phyloP scores from a whole-genome alignment of 352 stramenopile species.

The Sclerospora graminicola region DNA sequence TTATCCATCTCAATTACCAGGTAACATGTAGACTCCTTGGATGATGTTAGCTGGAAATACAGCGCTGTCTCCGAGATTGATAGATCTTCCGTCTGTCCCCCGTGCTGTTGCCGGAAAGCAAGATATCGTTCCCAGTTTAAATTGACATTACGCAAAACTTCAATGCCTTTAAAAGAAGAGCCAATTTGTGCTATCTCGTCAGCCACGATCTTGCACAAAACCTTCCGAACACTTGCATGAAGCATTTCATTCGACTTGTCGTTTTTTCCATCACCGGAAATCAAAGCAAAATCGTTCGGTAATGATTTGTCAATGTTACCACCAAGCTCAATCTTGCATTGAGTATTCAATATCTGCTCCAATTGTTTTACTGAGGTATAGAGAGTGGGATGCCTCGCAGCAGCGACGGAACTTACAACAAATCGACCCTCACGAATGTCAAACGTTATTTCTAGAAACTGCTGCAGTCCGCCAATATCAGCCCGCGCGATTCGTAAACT shows the following conservation, averaged over 20 bases:
- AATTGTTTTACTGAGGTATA: conserved; percentile 44
- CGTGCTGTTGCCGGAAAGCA: conserved; percentile 72
- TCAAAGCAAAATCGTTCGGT: conserved; percentile 54
- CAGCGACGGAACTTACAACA: conserved; percentile 53
- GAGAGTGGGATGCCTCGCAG: conserved; percentile 47
- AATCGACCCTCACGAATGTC: conserved; percentile 68
- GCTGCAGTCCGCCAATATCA: conserved; percentile 67
- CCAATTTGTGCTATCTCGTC: conserved; percentile 72
- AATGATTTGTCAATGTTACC: conserved; percentile 31
- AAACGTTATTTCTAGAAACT: conserved; percentile 75
- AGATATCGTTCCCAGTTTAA: conserved; percentile 84
- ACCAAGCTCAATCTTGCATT: conserved; percentile 67
- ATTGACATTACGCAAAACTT: conserved; percentile 67
- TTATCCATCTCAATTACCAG: conserved; percentile 82
- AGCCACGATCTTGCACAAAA: conserved; percentile 74
- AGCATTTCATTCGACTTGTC: conserved; percentile 67
- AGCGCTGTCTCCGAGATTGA: conserved; percentile 74
- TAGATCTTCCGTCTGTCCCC: conserved; percentile 65
- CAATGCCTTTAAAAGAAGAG: conserved; percentile 65
- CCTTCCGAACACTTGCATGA: conserved; percentile 55
- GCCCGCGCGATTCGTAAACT: conserved; percentile 53
- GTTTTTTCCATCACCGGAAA: conserved; percentile 60
- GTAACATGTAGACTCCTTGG: conserved; percentile 79
- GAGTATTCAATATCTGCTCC: conserved; percentile 62
- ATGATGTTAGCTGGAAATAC: conserved; percentile 76